Base-by-base conservation (phyloP, 176 grass and related monocot genomes). In the Rhynchospora pubera region DNA sequence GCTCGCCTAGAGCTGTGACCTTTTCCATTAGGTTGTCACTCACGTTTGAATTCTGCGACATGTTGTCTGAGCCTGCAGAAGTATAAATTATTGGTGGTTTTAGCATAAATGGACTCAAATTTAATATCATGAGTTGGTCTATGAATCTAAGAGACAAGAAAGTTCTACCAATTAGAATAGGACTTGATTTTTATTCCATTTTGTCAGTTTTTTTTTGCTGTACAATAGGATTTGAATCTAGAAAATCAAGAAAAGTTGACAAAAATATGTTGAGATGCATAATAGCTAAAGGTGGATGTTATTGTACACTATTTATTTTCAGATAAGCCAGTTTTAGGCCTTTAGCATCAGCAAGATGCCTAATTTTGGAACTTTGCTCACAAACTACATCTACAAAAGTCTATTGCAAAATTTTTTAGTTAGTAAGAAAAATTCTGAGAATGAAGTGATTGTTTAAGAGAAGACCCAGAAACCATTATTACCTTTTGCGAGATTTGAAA, bases 11-110 rank as follows among this genome's bases (percentile, higher is more conserved):
- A 7, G 94, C 87, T 68, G 83, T 97, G 57, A 97, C 94, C 58
- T 91, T 97, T 45, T 97, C 94, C 89, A 91, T 97, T 77, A 97
- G 79, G 83, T 97, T 97, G 57, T 97, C 94, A 65, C 87, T 88
- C 94, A 91, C 90, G 80, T 80, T 90, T 55, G 72, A 61, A 52
- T 23, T 82, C 59, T 65, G 22, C 6, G 57, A 22, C 79, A 67
- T 67, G 21, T 50, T 81, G 14, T 77, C 50, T 56, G 72, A 77
- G 30, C 72, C 48, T 77, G 72, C 72, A 77, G 55, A 1, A 32
- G 72, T 4, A 77, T 21, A 70, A 44, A 70, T 70, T 46, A 70
- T 70, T 46, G 42, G 22, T 77, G 26, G 22, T 6, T 56, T 56
- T 56, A 55, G 55, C 7, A 77, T 56, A 14, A 28, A 16, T 16